Evolutionary conservation across 164 flowering plant genomes (phyloP), one percentile per base, ranked within the genome.

Genomic region (Cinnamomum chago): DNA sequence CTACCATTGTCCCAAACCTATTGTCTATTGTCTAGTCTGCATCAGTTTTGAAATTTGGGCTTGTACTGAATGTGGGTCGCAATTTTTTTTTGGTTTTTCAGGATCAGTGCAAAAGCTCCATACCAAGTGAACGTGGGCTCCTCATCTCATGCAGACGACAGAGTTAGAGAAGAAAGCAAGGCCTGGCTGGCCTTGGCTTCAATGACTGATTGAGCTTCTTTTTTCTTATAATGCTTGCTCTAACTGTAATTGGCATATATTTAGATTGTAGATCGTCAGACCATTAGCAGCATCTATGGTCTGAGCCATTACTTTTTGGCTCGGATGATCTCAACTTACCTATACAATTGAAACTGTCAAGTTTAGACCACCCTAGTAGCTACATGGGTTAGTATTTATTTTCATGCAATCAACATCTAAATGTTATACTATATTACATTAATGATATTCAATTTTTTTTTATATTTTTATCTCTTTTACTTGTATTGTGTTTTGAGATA

Each of bases 181-280:
- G 35, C 81, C 20, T 92, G 94, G 97, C 88, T 92, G 13, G 87
- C 87, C 25, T 68, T 90, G 77, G 83, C 85, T 27, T 76, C 91
- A 15, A 82, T 80, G 33, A 52, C 84, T 15, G 73, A 71, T 27
- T 71, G 28, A 64, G 12, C 28, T 10, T 9, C 3, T 55, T 18
- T 11, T 28, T 28, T 28, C 3, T 28, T 3, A 30, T 30, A 0
- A 55, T 55, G 60, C 60, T 55, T 17, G 5, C 47, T 15, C 60
- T 55, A 15, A 55, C 60, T 55, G 20, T 55, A 55, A 20, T 18
- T 55, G n/a, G n/a, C 3, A 15, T 15, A 55, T 55, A 55, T 55
- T 55, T 55, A 55, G 60, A 40, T 40, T 40, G 3, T 20, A 55
- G 60, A 14, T 55, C 60, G 5, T 20, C 47, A 40, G n/a, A 17